These are phyloP conservation scores for Scedosporium boydii DNA, from an alignment of 2,329 filamentous ascomycete species.

Conservation along the genomic window DNA sequence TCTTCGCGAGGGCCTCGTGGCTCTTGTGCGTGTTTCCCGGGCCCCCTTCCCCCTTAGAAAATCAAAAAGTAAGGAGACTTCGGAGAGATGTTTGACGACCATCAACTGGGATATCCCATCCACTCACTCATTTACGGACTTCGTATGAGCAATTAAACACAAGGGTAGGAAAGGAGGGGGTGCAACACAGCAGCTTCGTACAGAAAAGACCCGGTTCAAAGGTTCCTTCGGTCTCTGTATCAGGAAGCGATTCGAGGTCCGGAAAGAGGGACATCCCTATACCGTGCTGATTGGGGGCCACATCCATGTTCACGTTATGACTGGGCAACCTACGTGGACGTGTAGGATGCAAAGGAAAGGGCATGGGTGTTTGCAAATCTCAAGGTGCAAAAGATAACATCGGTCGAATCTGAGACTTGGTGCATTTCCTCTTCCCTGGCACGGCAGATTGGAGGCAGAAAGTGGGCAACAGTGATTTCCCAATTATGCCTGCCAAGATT, in stretches of 20 bases:
- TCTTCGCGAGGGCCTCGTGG: not conserved
- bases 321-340: not conserved
- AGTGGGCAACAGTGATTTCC: not conserved
- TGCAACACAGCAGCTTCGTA: not conserved
- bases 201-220: not conserved
- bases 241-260: not conserved
- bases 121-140: not conserved
- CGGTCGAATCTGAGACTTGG: not conserved
- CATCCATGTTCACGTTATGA: not conserved
- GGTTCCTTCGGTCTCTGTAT: not conserved
- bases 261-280: not conserved
- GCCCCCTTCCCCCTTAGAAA: not conserved
- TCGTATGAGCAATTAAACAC: not conserved
- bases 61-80: not conserved
- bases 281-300: not conserved
- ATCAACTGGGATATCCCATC: not conserved
- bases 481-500: not conserved
- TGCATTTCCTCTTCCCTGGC: not conserved
- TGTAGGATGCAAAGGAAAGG: not conserved
- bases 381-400: not conserved
- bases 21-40: not conserved
- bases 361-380: not conserved
- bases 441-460: not conserved
- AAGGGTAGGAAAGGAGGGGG: not conserved
- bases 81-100: not conserved